Evolutionary conservation across 208 protist genomes (phyloP), one percentile per base, ranked within the genome.

Genomic region (Blechomonas ayalai): DNA sequence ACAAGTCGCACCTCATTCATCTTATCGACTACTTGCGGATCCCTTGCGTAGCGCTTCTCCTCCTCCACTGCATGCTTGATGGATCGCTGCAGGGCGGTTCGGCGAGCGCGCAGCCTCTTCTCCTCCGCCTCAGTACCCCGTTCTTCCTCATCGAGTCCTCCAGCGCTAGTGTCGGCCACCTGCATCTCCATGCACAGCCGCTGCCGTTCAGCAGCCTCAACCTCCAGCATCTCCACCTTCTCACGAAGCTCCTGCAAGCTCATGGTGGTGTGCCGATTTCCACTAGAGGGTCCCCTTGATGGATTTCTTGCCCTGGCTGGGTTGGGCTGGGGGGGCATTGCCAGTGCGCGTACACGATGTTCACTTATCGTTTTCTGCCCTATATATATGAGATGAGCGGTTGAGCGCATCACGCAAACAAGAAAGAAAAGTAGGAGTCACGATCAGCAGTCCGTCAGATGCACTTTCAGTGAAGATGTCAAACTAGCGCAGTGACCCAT

Each of bases 1-100:
- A 78, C 66, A 18, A 64, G 65, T 20, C 43, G 60, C 16, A 84
- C 54, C 36, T 77, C 66, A 38, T 92, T 92, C 8, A 54, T 58
- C 39, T 81, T 71, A 35, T 85, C 75, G 15, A 73, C 32, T 26
- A 89, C 73, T 9, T 67, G 69, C 9, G 80, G 72, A 34, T 81
- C 64, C 19, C 49, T 61, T 4, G 57, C 41, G 25, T 67, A 57
- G 37, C 56, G 35, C 24, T 63, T 36, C 42, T 74, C 73, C 12
- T 47, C 37, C 4, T 43, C 53, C 25, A 43, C 29, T 3, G 74
- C 13, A 16, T 24, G 38, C n/a, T 57, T 58, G 2, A 92, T 44
- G 25, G 62, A 43, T 16, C 51, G 29, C 5, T 57, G 46, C 12
- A 91, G 56, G 5, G 45, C 52, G 57, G 82, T 86, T 19, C 66